Percentiles rank a stretch among this genome's conserved stretches.
Conservation (phyloP, 176 grass and related monocot genomes). For the Carex pumila region DNA sequence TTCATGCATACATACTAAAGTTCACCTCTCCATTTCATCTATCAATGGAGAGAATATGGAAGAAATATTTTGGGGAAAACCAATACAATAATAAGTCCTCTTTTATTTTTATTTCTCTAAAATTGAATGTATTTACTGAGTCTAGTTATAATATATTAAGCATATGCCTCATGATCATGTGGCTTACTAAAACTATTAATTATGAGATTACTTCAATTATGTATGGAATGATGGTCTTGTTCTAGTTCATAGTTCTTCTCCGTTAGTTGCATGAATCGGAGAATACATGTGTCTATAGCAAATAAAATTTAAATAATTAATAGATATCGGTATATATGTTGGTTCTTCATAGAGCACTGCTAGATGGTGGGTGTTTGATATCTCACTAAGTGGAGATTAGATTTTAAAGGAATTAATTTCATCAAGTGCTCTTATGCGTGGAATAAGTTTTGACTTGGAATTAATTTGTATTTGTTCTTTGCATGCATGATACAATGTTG, state of each 20-base stretch:
- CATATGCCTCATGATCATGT: too few relatives aligned
- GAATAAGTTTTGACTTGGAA: constrained; percentile 1
- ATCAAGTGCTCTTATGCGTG: neutral
- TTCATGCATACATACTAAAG: neutral
- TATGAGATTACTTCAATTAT: neutral
- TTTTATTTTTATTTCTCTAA: neutral
- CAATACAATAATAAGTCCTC: neutral
- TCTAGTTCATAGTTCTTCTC: neutral
- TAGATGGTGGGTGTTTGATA: neutral
- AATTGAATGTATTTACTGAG: neutral
- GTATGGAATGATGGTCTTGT: neutral
- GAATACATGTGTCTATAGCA: neutral
- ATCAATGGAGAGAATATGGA: neutral
- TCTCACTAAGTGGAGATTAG: constrained; percentile 7
- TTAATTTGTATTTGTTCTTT: neutral
- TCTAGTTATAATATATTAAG: neutral
- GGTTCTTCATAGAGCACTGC: neutral
- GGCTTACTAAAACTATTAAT: too few relatives aligned
- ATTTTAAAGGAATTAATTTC: neutral
- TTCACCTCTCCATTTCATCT: neutral
- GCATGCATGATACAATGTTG: constrained; percentile 1
- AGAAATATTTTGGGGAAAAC: too few relatives aligned
- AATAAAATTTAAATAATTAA: neutral
- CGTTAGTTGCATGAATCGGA: neutral
- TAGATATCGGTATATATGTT: neutral